These are phyloP conservation scores for Globisporangium uncinulatum DNA, from an alignment of 352 stramenopile species.

Conservation along the genomic window DNA sequence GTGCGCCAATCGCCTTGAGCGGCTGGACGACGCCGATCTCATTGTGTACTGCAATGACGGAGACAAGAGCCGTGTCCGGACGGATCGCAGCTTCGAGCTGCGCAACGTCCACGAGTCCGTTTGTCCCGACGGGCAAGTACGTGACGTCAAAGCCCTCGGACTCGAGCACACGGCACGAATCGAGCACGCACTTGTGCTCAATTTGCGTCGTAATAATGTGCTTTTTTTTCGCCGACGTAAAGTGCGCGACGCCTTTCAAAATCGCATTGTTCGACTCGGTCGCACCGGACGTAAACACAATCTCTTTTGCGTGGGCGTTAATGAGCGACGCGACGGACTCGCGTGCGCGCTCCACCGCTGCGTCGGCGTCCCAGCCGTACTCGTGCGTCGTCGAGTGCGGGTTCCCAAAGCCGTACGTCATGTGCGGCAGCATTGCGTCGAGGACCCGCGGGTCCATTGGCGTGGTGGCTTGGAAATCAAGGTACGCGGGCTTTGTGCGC, in stretches of 20 bases:
- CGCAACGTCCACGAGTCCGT: conserved; percentile 95
- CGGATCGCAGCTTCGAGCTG: conserved; percentile 93
- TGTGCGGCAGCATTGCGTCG: conserved; percentile 98
- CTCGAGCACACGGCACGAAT: conserved; percentile 97
- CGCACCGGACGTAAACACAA: conserved; percentile 98
- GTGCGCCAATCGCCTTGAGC: conserved; percentile 94
- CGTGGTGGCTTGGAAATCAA: conserved; percentile 97
- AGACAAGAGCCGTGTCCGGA: conserved; percentile 94
- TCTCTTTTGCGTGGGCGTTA: conserved; percentile 95
- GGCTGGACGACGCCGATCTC: conserved; percentile 99
- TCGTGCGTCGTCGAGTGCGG: conserved; percentile 98
- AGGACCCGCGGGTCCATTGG: conserved; percentile 97
- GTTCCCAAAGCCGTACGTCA: conserved; percentile 97
- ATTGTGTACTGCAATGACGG: conserved; percentile 99
- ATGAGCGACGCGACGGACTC: conserved; percentile 92
- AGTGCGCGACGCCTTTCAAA: conserved; percentile 96
- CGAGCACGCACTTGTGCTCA: conserved; percentile 97
- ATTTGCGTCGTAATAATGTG: conserved; percentile 99
- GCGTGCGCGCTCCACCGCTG: conserved; percentile 90
- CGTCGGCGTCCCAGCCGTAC: conserved; percentile 98
- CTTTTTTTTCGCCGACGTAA: conserved; percentile 94
- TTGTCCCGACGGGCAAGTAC: conserved; percentile 92
- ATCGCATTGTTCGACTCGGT: conserved; percentile 99
- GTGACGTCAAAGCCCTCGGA: conserved; percentile 97
- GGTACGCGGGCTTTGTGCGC: conserved; percentile 86